Evolutionary conservation across 2,329 filamentous ascomycete species (phyloP), one percentile per base, ranked within the genome.

Genomic region (Esteya vermicola): DNA sequence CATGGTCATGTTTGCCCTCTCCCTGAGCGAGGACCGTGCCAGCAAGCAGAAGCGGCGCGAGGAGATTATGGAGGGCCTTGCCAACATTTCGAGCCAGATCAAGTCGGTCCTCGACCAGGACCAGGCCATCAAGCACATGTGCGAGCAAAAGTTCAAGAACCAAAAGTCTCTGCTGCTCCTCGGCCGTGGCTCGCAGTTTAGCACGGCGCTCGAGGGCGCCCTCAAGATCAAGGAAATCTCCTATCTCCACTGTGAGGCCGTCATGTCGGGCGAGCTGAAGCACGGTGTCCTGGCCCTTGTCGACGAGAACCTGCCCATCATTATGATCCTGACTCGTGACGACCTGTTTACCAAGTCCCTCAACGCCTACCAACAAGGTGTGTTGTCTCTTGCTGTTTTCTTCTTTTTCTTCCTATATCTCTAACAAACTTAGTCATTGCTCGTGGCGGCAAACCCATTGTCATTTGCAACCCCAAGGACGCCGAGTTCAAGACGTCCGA

Each of bases 161-260:
- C 91, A 98, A 65, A 96, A 96, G 78, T 93, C 84, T 49, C 65
- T 98, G 54, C 72, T 98, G 46, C 76, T 98, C 40, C 75, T 98
- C 45, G 91, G 91, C 45, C 84, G 91, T 70, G 91, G 91, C 51
- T 85, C 85, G 58, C 91, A 98, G 67, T 94, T 88, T 70, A 88
- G 89, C 45, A 98, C 91, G 53, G 91, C 91, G 42, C 78, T 98
- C 19, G 91, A 98, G 70, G 91, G 85, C 64, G 91, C 91, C 37
- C 72, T 98, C 52, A 98, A 98, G 74, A 98, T 98, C 65, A 98
- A 98, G 76, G 91, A 98, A 68, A 98, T 98, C 55, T 96, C 89
- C 16, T 98, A 98, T 65, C 83, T 98, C 44, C 91, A 98, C 65
- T 98, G 91, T 64, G 91, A 98, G 68, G 91, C 91, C 53, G 91